A percentile compares a stretch with the other conserved stretches of the same genome.
phyloP scores from a whole-genome alignment of 192 early-diverging fungal species.

The Coemansia sp. region DNA sequence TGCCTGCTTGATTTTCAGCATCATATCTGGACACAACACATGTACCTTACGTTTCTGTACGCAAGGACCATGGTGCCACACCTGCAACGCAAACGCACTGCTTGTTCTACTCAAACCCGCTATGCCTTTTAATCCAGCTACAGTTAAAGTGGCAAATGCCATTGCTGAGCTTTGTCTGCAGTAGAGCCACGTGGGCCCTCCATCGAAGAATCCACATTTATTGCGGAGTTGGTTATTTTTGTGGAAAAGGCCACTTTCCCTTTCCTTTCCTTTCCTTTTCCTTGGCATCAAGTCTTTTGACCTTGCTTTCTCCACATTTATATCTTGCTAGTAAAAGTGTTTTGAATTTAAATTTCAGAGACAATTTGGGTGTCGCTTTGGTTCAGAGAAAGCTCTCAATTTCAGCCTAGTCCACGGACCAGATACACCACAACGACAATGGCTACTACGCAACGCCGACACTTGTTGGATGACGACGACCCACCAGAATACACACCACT shows the following conservation, averaged over 20 bases:
- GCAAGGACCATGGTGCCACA: too few species aligned
- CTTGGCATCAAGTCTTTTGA: neutral
- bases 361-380: neutral
- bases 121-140: too few species aligned
- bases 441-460: conserved; percentile 3
- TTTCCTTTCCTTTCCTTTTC: neutral
- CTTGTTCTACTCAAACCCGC: too few species aligned
- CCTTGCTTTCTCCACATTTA: neutral
- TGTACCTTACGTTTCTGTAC: too few species aligned
- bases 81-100: too few species aligned
- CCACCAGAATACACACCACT: conserved; percentile 47
- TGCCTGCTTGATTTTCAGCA: too few species aligned
- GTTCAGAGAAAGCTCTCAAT: neutral
- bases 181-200: neutral
- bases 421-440: neutral
- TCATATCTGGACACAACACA: too few species aligned
- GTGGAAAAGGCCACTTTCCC: neutral
- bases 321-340: neutral
- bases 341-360: neutral
- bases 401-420: neutral
- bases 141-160: too few species aligned
- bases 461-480: conserved; percentile 11
- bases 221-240: neutral
- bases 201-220: neutral
- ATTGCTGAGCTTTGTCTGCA: neutral